phyloP scores from a whole-genome alignment of 1,284 basidiomycete species.

The Cutaneotrichosporon arboriforme region DNA sequence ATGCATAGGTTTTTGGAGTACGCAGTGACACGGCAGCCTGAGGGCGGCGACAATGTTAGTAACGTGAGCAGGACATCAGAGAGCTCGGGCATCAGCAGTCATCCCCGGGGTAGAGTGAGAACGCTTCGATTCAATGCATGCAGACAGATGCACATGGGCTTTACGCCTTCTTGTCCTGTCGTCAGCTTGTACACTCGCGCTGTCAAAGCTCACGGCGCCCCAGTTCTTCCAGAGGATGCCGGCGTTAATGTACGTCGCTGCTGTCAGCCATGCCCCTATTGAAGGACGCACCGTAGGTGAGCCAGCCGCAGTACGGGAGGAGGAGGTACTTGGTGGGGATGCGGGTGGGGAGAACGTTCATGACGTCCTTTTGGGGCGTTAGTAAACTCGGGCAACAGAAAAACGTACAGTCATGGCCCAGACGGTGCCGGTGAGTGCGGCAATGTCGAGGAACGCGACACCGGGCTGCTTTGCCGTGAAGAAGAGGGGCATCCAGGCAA shows the following conservation, averaged over 20 bases:
- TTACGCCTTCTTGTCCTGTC: not conserved
- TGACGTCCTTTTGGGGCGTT: conserved; percentile 44
- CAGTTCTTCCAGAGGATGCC: conserved; percentile 43
- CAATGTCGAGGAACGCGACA: conserved; percentile 7
- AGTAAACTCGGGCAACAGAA: not conserved
- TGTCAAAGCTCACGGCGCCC: not conserved
- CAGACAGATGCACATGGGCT: not conserved
- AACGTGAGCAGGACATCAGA: no score
- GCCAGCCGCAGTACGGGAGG: conserved; percentile 56
- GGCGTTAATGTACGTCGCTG: conserved; percentile 61
- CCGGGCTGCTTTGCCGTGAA: conserved; percentile 35
- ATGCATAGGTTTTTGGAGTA: no score
- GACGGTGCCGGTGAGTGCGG: conserved; percentile 53
- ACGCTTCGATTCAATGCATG: not conserved
- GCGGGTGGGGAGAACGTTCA: conserved; percentile 50
- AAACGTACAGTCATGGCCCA: conserved; percentile 57
- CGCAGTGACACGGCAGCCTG: no score
- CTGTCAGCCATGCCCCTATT: not conserved
- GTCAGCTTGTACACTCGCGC: not conserved
- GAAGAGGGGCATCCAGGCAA: conserved; percentile 10
- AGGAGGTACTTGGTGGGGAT: conserved; percentile 57
- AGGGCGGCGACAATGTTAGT: no score
- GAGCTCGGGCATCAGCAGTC: no score
- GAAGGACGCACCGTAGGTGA: conserved; percentile 29
- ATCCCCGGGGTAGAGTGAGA: no score